Percentiles rank a stretch among this genome's conserved stretches.
Conservation (phyloP, 495 filamentous ascomycete species). For the Hypoxylon intermedium region DNA sequence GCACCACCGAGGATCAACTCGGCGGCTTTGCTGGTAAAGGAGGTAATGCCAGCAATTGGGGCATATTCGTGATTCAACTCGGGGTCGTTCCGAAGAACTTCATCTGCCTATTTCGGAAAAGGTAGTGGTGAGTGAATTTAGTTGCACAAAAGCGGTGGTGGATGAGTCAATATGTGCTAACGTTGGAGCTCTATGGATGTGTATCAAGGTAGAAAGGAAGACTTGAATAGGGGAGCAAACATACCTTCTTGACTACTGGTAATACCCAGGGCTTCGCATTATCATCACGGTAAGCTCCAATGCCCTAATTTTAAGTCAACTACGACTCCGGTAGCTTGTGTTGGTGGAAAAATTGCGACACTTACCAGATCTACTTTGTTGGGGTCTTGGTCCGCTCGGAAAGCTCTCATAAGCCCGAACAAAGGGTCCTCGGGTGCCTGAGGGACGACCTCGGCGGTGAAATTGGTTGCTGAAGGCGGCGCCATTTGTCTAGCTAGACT, state of each 20-base stretch:
- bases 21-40: conserved; percentile 86
- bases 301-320: conserved; percentile 60
- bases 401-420: conserved; percentile 92
- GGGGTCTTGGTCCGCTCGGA: conserved; percentile 78
- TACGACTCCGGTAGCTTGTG: neutral
- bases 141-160: conserved; percentile 8
- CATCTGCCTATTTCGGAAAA: conserved; percentile 73
- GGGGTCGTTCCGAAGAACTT: conserved; percentile 84
- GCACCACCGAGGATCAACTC: conserved; percentile 80
- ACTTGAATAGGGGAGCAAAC: neutral
- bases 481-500: conserved; percentile 43
- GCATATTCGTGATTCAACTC: conserved; percentile 97
- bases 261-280: conserved; percentile 98
- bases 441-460: conserved; percentile 79
- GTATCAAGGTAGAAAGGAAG: conserved; percentile 11
- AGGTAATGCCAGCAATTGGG: conserved; percentile 86
- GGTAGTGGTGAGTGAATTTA: conserved; percentile 28
- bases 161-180: conserved; percentile 45
- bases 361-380: conserved; percentile 86
- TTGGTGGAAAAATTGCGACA: neutral
- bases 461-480: conserved; percentile 64
- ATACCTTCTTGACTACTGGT: conserved; percentile 93
- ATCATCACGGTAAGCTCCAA: conserved; percentile 95
- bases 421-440: conserved; percentile 94
- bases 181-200: conserved; percentile 10